These are phyloP conservation scores for Dactylellina leptospora DNA, from an alignment of 2,329 filamentous ascomycete species.

Conservation along the genomic window DNA sequence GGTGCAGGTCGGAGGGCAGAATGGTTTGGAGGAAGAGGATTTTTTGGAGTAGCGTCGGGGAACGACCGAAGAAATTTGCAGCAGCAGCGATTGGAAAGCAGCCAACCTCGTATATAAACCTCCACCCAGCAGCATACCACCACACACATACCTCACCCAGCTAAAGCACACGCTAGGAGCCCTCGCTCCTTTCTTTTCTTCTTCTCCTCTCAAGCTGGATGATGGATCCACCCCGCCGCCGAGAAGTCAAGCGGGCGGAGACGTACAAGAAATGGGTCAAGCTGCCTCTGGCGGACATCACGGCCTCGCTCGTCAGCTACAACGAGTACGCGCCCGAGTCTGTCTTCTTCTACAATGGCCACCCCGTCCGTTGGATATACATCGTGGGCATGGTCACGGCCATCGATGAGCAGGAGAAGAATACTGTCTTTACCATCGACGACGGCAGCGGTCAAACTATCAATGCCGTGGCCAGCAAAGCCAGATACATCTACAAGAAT, in stretches of 20 bases:
- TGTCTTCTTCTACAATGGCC: slow-evolving; percentile 38
- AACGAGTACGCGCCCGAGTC: slow-evolving; percentile 29
- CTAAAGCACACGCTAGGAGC: background rate
- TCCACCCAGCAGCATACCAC: slow-evolving; percentile 7
- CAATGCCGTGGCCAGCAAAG: slow-evolving; percentile 17
- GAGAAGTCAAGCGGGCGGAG: slow-evolving; percentile 36
- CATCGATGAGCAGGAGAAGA: slow-evolving; percentile 32
- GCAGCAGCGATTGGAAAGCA: slow-evolving; percentile 24
- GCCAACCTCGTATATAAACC: slow-evolving; percentile 18
- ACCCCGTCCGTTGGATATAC: slow-evolving; percentile 42
- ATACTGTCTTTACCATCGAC: slow-evolving; percentile 36
- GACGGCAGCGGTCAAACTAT: slow-evolving; percentile 49
- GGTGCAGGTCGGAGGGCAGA: slow-evolving; percentile 9
- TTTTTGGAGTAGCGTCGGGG: slow-evolving; percentile 49
- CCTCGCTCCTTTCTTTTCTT: slow-evolving; percentile 4
- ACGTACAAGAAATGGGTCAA: slow-evolving; percentile 51
- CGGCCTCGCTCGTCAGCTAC: slow-evolving; percentile 19
- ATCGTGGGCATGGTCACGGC: slow-evolving; percentile 29
- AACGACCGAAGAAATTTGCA: slow-evolving; percentile 53
- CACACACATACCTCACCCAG: background rate
- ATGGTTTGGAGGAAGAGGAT: slow-evolving; percentile 22
- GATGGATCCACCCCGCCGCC: slow-evolving; percentile 46
- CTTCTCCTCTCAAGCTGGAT: background rate
- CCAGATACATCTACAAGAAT: slow-evolving; percentile 1
- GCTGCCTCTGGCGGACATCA: slow-evolving; percentile 40